Conservation (phyloP, 768 basidiomycete genomes). For the Boletellus ananas region DNA sequence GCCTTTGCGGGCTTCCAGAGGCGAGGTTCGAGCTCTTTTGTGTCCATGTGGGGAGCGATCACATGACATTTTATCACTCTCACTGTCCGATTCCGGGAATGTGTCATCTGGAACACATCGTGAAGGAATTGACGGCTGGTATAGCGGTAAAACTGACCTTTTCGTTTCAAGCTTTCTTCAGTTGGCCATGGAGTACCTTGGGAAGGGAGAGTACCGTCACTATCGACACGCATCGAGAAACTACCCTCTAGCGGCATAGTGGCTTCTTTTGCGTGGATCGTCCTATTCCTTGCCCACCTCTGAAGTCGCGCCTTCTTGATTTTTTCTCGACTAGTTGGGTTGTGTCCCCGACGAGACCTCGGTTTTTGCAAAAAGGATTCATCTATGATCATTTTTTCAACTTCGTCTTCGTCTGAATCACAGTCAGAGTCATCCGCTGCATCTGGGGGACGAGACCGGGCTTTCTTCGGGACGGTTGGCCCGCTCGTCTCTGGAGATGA, state of each 20-base stretch:
- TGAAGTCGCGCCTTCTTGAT: slow-evolving; percentile 23
- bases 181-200: slow-evolving; percentile 21
- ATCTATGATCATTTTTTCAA: slow-evolving; percentile 50
- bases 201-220: slow-evolving; percentile 13
- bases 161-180: slow-evolving; percentile 40
- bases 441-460: slow-evolving; percentile 21
- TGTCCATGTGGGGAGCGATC: slow-evolving; percentile 24
- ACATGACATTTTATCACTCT: slow-evolving; percentile 26
- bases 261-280: slow-evolving; percentile 26
- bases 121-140: slow-evolving; percentile 1
- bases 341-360: slow-evolving; percentile 13
- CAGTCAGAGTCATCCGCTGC: slow-evolving; percentile 21
- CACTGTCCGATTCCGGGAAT: slow-evolving; percentile 29
- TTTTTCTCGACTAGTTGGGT: slow-evolving; percentile 31
- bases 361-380: slow-evolving; percentile 20
- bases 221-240: slow-evolving; percentile 32
- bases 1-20: slow-evolving; percentile 41
- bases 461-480: slow-evolving; percentile 22
- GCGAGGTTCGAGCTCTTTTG: slow-evolving; percentile 52
- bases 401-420: slow-evolving; percentile 43
- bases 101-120: slow-evolving; percentile 3
- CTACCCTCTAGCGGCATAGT: slow-evolving; percentile 21
- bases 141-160: slow-evolving; percentile 35
- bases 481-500: slow-evolving; percentile 22
- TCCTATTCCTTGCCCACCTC: slow-evolving; percentile 28